Evolutionary conservation across 2,329 filamentous ascomycete species (phyloP), one percentile per base, ranked within the genome.

Genomic region (Ambrosiella cleistominuta): DNA sequence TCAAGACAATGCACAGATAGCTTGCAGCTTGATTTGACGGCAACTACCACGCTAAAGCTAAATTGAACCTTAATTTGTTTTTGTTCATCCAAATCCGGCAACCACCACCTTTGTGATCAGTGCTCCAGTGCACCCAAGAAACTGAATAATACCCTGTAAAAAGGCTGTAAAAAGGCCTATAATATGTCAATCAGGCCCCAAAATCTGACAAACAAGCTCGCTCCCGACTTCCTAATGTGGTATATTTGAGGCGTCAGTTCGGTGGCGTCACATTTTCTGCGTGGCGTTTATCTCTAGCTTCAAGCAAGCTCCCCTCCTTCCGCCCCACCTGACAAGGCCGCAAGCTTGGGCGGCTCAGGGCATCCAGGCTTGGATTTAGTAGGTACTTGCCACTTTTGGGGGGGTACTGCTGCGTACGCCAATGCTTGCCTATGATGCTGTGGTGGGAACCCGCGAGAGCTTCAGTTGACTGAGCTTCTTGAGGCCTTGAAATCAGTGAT

Each of bases 261-360:
- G 54, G 38, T 57, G 52, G 52, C 52, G 38, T 15, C 15, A 1
- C 12, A 9, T n/a, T 7, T 9, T 38, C 17, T 9, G 8, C 27
- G 52, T 54, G 52, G 52, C 52, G 52, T 54, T 27, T 5, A 27
- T 27, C 27, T 27, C 37, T 15, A n/a, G 39, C 8, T 44, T 44
- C 11, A 27, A 42, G n/a, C 27, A 51, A 54, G 52, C 52, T 54
- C 52, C 51, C 35, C 35, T 38, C 9, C 15, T 15, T 12, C 35
- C 56, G 51, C 59, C 55, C 59, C 59, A 57, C 57, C 37, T 59
- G 39, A 44, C 57, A 58, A 58, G 57, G 57, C 57, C n/a, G 39
- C 50, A 45, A 47, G 40, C 57, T 15, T 45, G 42, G 44, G 50
- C 19, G 54, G 45, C 47, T 59, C 4, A 42, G 40, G 38, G 17